These are phyloP conservation scores for Aspergillus puulaauensis DNA, from an alignment of 2,329 filamentous ascomycete species.

Conservation along the genomic window DNA sequence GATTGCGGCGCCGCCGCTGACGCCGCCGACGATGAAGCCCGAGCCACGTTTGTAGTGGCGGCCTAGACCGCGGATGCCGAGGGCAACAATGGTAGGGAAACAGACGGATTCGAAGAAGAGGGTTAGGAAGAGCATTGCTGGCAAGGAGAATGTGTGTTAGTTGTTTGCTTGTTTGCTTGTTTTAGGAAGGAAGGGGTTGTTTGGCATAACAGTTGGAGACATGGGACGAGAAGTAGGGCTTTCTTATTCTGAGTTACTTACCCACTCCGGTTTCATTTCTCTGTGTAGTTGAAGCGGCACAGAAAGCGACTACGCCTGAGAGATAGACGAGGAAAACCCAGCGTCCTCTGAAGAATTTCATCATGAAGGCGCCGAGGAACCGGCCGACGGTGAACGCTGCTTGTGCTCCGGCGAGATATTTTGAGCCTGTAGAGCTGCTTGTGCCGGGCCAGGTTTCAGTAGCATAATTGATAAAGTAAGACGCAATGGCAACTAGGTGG, in stretches of 20 bases:
- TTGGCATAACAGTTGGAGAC: too few relatives aligned
- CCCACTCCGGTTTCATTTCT: slow-evolving; percentile 48
- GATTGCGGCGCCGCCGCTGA: slow-evolving; percentile 71
- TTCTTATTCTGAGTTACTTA: slow-evolving; percentile 5
- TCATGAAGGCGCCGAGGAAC: slow-evolving; percentile 65
- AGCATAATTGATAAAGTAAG: slow-evolving; percentile 74
- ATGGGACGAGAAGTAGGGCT: too few relatives aligned
- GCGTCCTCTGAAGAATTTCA: slow-evolving; percentile 67
- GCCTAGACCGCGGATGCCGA: slow-evolving; percentile 74
- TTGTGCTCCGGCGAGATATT: slow-evolving; percentile 72
- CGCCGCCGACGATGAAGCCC: slow-evolving; percentile 70
- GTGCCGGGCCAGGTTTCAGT: slow-evolving; percentile 59
- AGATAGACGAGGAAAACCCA: slow-evolving; percentile 71
- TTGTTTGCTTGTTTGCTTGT: not conserved
- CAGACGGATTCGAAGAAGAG: slow-evolving; percentile 81
- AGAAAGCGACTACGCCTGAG: slow-evolving; percentile 61
- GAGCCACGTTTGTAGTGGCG: slow-evolving; percentile 75
- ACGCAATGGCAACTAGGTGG: slow-evolving; percentile 44
- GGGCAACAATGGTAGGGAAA: slow-evolving; percentile 78
- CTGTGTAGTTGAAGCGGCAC: slow-evolving; percentile 51
- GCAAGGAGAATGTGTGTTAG: not conserved
- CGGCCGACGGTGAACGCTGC: slow-evolving; percentile 71
- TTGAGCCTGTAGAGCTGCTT: slow-evolving; percentile 57
- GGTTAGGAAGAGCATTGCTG: slow-evolving; percentile 62
- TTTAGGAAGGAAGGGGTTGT: too few relatives aligned